Conservation (phyloP, 1,284 basidiomycete genomes). For the Puccinia brachypodii region DNA sequence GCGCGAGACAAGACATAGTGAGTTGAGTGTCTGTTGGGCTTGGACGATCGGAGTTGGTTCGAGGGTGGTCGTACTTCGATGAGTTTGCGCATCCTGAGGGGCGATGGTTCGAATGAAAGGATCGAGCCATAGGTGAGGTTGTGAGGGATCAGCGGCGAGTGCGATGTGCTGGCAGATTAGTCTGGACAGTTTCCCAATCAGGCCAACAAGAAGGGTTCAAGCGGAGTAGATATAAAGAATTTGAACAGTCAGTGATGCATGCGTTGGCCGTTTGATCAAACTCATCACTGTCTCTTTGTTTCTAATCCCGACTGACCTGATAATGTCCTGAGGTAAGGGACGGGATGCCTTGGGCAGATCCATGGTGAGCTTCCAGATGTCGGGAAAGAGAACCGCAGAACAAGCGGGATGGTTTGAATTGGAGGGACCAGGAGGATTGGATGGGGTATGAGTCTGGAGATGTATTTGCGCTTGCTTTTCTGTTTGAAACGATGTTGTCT, state of each 20-base stretch:
- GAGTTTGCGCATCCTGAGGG: not conserved
- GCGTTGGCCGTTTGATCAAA: too few species aligned
- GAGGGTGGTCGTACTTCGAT: not conserved
- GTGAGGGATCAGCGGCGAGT: conserved; percentile 1
- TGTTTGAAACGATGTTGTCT: too few species aligned
- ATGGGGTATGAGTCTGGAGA: too few species aligned
- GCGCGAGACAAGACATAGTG: conserved; percentile 4
- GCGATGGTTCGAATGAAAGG: conserved; percentile 14
- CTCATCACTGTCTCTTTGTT: too few species aligned
- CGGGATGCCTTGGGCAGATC: not conserved
- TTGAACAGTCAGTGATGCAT: not conserved
- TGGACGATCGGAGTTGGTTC: conserved; percentile 28
- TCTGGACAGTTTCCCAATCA: not conserved
- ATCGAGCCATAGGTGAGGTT: conserved; percentile 16
- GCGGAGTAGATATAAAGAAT: not conserved
- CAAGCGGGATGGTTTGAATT: not conserved
- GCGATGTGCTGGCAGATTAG: conserved; percentile 33
- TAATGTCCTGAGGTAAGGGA: conserved; percentile 19
- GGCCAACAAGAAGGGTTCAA: not conserved
- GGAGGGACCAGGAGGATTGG: too few species aligned
- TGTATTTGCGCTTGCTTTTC: not conserved
- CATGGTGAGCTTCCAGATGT: not conserved
- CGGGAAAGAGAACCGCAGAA: not conserved
- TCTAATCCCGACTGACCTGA: not conserved
- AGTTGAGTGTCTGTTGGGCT: conserved; percentile 24